Percentiles rank a stretch among this genome's conserved stretches.
Conservation (phyloP, 257 asterid species). For the Dorcoceras hygrometricum region DNA sequence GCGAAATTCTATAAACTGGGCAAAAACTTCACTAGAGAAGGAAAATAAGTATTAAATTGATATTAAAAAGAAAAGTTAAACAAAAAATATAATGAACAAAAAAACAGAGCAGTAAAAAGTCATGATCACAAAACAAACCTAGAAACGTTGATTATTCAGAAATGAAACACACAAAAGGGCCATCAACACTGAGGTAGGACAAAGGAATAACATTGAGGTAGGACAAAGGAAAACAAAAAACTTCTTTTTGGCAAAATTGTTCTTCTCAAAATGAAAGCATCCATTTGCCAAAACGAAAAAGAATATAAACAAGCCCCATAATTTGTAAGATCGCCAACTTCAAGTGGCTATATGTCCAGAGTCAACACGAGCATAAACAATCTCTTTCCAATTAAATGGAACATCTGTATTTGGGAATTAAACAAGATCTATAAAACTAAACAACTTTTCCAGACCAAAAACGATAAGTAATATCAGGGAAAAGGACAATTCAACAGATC, state of each 20-base stretch:
- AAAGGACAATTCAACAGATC: constrained; percentile 14
- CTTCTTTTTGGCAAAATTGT: not conserved
- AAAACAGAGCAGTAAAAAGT: too few species aligned
- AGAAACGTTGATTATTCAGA: too few species aligned
- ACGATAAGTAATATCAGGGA: not conserved
- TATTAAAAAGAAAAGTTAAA: too few species aligned
- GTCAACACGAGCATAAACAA: not conserved
- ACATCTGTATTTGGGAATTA: not conserved
- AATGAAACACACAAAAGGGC: not conserved
- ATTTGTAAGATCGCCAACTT: constrained; percentile 5
- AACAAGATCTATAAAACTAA: too few species aligned
- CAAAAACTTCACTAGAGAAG: too few species aligned
- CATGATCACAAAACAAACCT: too few species aligned
- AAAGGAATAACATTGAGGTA: too few species aligned
- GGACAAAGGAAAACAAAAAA: not conserved
- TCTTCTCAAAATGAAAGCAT: not conserved
- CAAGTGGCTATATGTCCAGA: not conserved
- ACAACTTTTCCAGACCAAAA: not conserved
- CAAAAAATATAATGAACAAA: too few species aligned
- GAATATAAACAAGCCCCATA: not conserved
- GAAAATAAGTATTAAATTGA: too few species aligned
- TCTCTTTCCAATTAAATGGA: not conserved
- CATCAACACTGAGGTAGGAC: not conserved
- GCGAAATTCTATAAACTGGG: too few species aligned
- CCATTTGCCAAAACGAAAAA: not conserved